Base-by-base conservation (phyloP, 805 yeast species). In the Monosporozyma yasuniensis region DNA sequence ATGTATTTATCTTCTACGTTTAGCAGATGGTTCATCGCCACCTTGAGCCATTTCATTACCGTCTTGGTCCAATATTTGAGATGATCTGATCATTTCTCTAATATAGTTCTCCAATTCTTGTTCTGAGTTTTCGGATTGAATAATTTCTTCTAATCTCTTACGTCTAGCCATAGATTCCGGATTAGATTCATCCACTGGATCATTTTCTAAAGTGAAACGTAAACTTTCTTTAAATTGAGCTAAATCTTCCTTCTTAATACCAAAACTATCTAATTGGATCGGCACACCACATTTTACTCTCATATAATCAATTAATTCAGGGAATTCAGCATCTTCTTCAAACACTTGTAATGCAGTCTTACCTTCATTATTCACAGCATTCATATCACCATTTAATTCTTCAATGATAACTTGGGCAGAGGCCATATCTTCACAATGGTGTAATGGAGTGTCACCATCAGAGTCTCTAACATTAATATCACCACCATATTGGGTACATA, bases 381-480 rank as follows among this genome's bases (percentile, higher is more conserved):
- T 78, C 62, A 71, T 75, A 65, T 87, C 84, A 0, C 91, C 96
- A 3, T 77, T 74, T 30, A 82, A 73, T 47, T 79, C 78, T 55
- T 81, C 87, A 0, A 93, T 74, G 48, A 93, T 70, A 22, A 74
- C 58, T 55, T 76, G 78, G 1, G 96, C 97, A 1, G 80, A 75
- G 1, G 63, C 70, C 0, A 78, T 68, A 49, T 81, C 84, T 61
- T 93, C 99, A 21, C 81, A 87, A 57, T 88, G 95, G 65, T 91
- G 98, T 53, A 93, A 72, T 0, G 99, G 97, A 0, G 98, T 84
- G 60, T 93, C 99, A 1, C 98, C 97, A 56, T 95, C 99, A 21
- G 69, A 69, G 58, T 93, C 99, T 51, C 74, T 80, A 30, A 90
- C 71, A 64, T 93, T 89, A 22, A 89, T 77, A 61, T 93, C 83